Conservation (phyloP, 2,329 filamentous ascomycete species). For the Monosporascus sp. region DNA sequence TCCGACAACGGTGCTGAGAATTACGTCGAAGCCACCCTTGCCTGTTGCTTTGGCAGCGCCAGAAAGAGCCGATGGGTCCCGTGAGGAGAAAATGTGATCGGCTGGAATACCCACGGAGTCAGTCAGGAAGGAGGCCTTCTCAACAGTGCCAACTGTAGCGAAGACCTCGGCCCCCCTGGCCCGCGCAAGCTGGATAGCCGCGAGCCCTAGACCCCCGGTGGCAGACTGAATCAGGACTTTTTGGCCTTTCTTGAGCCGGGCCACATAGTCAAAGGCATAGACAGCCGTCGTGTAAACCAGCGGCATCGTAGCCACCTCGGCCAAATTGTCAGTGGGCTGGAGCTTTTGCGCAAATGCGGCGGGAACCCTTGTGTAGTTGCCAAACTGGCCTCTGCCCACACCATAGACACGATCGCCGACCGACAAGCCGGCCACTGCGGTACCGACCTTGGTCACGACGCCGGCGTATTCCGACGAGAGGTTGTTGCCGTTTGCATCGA, state of each 20-base stretch:
- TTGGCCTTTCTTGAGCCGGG: conserved; percentile 13
- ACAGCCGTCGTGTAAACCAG: conserved; percentile 21
- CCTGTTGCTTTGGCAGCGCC: background rate
- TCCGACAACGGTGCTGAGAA: background rate
- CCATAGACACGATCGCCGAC: conserved; percentile 23
- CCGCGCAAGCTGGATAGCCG: conserved; percentile 13
- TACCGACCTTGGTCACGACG: conserved; percentile 14
- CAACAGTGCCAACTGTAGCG: conserved; percentile 12
- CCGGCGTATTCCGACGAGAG: conserved; percentile 15
- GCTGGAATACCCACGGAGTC: background rate
- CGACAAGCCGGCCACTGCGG: conserved; percentile 5
- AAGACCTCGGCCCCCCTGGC: conserved; percentile 14
- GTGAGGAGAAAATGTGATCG: conserved; percentile 1
- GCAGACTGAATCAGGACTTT: conserved; percentile 21
- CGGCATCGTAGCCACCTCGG: conserved; percentile 18
- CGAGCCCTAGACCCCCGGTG: conserved; percentile 16
- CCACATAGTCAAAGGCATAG: conserved; percentile 21
- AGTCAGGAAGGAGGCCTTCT: no score
- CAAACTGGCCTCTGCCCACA: conserved; percentile 17
- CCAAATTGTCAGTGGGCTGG: conserved; percentile 8
- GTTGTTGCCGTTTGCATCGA: conserved; percentile 16
- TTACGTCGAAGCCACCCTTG: background rate
- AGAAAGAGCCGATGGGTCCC: background rate
- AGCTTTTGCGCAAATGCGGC: conserved; percentile 16
- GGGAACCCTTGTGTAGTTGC: conserved; percentile 18